phyloP scores from a whole-genome alignment of 164 flowering plant genomes.

The Magnolia officinalis region DNA sequence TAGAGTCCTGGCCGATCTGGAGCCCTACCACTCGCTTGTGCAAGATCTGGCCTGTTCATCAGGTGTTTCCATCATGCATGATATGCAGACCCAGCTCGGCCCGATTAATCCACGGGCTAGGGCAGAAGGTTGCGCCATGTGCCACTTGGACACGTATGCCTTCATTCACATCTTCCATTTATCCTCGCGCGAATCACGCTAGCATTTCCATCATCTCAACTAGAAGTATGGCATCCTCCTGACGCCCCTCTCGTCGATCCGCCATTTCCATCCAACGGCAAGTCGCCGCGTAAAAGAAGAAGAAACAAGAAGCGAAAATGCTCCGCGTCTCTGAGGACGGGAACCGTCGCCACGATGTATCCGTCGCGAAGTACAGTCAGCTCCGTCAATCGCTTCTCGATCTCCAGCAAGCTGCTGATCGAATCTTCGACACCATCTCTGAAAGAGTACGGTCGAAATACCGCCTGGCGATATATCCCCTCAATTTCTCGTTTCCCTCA shows the following conservation, averaged over 20 bases:
- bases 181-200: too few species aligned
- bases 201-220: too few species aligned
- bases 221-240: background rate
- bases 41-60: too few species aligned
- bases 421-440: constrained; percentile 20
- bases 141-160: too few species aligned
- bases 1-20: too few species aligned
- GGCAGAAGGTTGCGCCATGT: too few species aligned
- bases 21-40: too few species aligned
- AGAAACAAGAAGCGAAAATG: constrained; percentile 9
- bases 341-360: constrained; percentile 14
- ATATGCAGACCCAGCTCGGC: too few species aligned
- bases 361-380: constrained; percentile 16
- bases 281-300: background rate
- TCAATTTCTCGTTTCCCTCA: background rate
- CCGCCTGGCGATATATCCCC: background rate
- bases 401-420: constrained; percentile 26
- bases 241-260: background rate
- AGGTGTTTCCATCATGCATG: too few species aligned
- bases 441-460: constrained; percentile 11
- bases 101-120: too few species aligned
- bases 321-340: constrained; percentile 29
- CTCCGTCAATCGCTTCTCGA: constrained; percentile 22
- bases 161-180: too few species aligned
- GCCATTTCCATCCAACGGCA: background rate